Conservation (phyloP, 169 alveolate genomes). For the Plasmodium relictum region DNA sequence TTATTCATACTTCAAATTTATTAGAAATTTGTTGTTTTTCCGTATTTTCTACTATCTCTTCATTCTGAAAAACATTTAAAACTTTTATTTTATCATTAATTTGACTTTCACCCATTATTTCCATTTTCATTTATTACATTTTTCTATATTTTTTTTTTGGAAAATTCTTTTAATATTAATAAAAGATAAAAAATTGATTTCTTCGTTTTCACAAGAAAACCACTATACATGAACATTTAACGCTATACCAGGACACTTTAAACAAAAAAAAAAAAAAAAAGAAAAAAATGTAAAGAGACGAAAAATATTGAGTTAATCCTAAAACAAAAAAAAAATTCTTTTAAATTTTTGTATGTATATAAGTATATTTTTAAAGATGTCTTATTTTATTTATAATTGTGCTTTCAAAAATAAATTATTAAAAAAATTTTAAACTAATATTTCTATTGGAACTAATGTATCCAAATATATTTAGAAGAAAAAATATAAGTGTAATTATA, state of each 20-base stretch:
- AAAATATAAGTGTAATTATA: too few relatives aligned
- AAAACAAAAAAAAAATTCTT: background rate
- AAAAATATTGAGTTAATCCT: background rate
- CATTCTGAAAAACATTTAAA: conserved; percentile 69
- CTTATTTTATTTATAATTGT: background rate
- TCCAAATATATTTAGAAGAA: too few relatives aligned
- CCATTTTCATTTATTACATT: conserved; percentile 9
- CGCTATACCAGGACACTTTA: background rate
- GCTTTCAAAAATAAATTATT: background rate
- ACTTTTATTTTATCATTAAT: conserved; percentile 65
- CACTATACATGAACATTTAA: conserved; percentile 10
- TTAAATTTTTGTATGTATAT: background rate
- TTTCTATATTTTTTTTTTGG: background rate
- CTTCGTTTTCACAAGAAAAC: conserved; percentile 70
- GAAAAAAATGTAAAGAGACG: background rate
- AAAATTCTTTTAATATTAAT: background rate
- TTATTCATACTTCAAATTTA: conserved; percentile 54
- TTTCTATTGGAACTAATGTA: too few relatives aligned
- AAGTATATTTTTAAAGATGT: background rate
- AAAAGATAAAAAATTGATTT: background rate
- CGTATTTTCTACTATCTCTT: conserved; percentile 24
- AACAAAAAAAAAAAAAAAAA: background rate
- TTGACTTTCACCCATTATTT: conserved; percentile 55
- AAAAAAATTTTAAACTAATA: background rate
- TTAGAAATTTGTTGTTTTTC: conserved; percentile 31